Percentiles rank a stretch among this genome's conserved stretches.
Evolutionary conservation across 352 stramenopile genomes (phyloP).

Genomic region (Pythium sp.): DNA sequence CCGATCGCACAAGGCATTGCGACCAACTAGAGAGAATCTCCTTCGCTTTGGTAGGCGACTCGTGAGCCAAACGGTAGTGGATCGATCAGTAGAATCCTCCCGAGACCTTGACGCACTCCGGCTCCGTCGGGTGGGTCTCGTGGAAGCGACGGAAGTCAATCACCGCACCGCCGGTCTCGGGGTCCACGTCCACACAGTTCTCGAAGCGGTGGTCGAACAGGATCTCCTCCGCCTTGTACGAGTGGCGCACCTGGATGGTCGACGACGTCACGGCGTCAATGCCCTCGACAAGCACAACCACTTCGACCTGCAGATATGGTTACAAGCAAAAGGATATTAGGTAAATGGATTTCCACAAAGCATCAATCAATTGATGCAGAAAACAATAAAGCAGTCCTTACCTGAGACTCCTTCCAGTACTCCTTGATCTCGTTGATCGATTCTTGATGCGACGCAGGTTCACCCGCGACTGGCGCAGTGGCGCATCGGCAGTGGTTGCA

Average conservation of each 20-base stretch:
- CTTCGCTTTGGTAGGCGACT: not conserved
- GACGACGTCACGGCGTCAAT: constrained; percentile 94
- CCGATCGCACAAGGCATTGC: not conserved
- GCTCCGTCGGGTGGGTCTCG: constrained; percentile 54
- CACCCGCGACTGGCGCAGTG: constrained; percentile 18
- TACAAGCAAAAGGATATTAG: constrained; percentile 11
- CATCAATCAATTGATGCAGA: not conserved
- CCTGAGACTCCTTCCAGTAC: constrained; percentile 76
- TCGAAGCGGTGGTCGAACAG: constrained; percentile 91
- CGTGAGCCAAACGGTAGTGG: not conserved
- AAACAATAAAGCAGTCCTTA: constrained; percentile 18
- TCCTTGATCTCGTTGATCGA: constrained; percentile 59
- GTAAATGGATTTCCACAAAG: not conserved
- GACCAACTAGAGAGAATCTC: not conserved
- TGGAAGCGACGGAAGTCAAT: constrained; percentile 91
- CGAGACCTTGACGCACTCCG: constrained; percentile 57
- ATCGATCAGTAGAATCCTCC: constrained; percentile 49
- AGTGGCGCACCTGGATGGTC: constrained; percentile 95
- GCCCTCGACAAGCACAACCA: constrained; percentile 96
- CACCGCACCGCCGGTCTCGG: constrained; percentile 70
- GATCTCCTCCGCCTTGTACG: constrained; percentile 92
- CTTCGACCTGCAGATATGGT: constrained; percentile 77
- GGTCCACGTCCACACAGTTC: constrained; percentile 87
- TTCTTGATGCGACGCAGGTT: constrained; percentile 28
- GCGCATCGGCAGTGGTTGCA: constrained; percentile 48